phyloP scores from a whole-genome alignment of 352 stramenopile genomes.

The Pythium biforme region DNA sequence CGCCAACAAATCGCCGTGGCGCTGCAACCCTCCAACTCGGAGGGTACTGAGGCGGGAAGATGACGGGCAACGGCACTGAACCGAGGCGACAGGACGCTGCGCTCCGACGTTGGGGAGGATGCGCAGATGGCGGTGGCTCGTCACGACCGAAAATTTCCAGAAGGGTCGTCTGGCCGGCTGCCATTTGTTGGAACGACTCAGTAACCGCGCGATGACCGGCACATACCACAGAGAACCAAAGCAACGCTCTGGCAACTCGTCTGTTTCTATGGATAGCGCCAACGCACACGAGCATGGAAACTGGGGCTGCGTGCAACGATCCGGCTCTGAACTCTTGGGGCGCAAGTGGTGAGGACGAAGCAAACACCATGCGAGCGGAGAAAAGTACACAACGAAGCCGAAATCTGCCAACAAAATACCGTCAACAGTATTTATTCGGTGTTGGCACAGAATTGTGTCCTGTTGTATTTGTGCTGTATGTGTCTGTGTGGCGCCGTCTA shows the following conservation, averaged over 20 bases:
- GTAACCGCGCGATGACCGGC: neutral
- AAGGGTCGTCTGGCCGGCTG: conserved; percentile 19
- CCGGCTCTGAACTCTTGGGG: conserved; percentile 5
- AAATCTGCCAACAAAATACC: conserved; percentile 13
- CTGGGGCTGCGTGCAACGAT: neutral
- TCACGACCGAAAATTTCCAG: conserved; percentile 33
- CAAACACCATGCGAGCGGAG: neutral
- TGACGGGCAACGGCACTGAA: conserved; percentile 6
- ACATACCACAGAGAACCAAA: neutral
- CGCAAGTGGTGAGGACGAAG: too few relatives aligned
- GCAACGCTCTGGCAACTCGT: conserved; percentile 14
- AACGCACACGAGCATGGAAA: neutral
- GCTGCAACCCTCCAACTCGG: conserved; percentile 5
- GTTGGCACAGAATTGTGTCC: neutral
- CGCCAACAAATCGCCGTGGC: conserved; percentile 1
- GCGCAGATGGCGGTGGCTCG: conserved; percentile 15
- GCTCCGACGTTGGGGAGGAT: conserved; percentile 2
- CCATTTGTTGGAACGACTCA: conserved; percentile 16
- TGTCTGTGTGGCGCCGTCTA: neutral
- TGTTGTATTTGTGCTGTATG: neutral
- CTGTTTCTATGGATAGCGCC: conserved; percentile 15
- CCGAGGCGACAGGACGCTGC: conserved; percentile 14
- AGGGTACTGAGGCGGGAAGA: conserved; percentile 14
- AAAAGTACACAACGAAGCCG: neutral
- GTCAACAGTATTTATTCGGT: neutral